A percentile compares a stretch with the other conserved stretches of the same genome.
phyloP scores from a whole-genome alignment of 2,329 filamentous ascomycete genomes.

The Paracoccidioides lutzii region DNA sequence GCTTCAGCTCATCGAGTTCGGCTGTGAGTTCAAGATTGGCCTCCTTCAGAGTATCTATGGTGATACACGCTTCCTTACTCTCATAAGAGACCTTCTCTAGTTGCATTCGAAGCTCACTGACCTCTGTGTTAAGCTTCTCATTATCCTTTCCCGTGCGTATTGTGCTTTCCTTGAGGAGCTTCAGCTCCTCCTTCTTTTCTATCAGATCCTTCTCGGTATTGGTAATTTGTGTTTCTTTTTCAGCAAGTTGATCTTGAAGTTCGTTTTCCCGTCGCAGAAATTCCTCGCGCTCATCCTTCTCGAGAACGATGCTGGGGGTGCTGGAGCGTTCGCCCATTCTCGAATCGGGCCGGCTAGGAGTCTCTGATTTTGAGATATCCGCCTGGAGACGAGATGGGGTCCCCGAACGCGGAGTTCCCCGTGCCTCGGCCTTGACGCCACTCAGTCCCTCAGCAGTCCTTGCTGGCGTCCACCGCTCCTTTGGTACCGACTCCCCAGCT shows the following conservation, averaged over 20 bases:
- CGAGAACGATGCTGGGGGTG: conserved; percentile 75
- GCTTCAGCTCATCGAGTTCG: conserved; percentile 90
- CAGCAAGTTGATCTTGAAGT: conserved; percentile 87
- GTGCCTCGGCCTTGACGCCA: conserved; percentile 35
- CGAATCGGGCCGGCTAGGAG: conserved; percentile 49
- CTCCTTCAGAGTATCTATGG: conserved; percentile 94
- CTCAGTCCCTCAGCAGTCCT: conserved; percentile 43
- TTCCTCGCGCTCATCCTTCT: conserved; percentile 95
- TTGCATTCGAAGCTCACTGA: conserved; percentile 93
- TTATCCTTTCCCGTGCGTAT: conserved; percentile 77
- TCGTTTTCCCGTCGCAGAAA: conserved; percentile 93
- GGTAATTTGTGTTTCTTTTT: conserved; percentile 73
- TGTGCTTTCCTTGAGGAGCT: conserved; percentile 74
- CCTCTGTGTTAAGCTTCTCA: conserved; percentile 69
- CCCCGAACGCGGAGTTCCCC: conserved; percentile 31
- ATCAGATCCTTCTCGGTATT: conserved; percentile 67
- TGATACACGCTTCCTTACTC: conserved; percentile 91
- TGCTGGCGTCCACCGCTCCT: conserved; percentile 71
- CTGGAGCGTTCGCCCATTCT: conserved; percentile 66
- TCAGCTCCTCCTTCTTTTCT: conserved; percentile 75
- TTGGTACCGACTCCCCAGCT: conserved; percentile 73
- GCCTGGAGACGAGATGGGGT: conserved; percentile 29
- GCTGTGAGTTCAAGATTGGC: conserved; percentile 84
- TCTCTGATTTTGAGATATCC: conserved; percentile 43
- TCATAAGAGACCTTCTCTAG: conserved; percentile 91